These are phyloP conservation scores for Celoporthe dispersa DNA, from an alignment of 2,329 filamentous ascomycete genomes.

Conservation along the genomic window DNA sequence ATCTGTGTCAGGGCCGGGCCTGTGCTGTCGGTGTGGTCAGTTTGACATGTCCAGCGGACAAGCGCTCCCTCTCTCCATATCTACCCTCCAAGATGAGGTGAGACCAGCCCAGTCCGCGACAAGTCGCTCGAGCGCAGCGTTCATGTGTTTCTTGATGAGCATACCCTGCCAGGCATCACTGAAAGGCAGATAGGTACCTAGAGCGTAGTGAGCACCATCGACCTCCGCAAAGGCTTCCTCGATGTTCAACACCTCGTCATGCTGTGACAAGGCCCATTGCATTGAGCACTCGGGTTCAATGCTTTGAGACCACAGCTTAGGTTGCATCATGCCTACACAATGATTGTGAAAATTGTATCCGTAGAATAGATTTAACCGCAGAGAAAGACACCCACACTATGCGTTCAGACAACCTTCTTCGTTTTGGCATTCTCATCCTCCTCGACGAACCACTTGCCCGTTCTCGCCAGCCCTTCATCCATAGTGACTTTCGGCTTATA, in stretches of 20 bases:
- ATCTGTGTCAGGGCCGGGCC: background rate
- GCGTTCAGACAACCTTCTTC: too few relatives aligned
- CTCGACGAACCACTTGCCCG: too few relatives aligned
- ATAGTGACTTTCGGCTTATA: too few relatives aligned
- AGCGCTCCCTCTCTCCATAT: too few relatives aligned
- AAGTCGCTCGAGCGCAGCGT: constrained; percentile 28
- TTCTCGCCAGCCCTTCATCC: too few relatives aligned
- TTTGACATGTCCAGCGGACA: too few relatives aligned
- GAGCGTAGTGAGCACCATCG: constrained; percentile 42
- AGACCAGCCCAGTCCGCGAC: too few relatives aligned
- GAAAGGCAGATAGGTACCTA: constrained; percentile 42
- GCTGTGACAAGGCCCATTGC: constrained; percentile 46
- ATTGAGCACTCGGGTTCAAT: constrained; percentile 45
- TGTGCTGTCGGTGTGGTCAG: background rate
- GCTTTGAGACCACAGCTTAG: too few relatives aligned
- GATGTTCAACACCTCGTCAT: constrained; percentile 42
- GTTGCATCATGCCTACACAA: too few relatives aligned
- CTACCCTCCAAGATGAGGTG: too few relatives aligned
- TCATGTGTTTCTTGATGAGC: constrained; percentile 39
- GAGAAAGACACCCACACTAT: too few relatives aligned
- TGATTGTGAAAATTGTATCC: background rate
- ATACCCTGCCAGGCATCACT: constrained; percentile 42
- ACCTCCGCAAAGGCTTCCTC: constrained; percentile 44
- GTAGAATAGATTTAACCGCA: background rate
- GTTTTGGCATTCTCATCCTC: too few relatives aligned